Percentiles rank a stretch among this genome's conserved stretches.
These are phyloP conservation scores for Kwoniella mangroviensis DNA, from an alignment of 768 basidiomycete species.

Conservation along the genomic window DNA sequence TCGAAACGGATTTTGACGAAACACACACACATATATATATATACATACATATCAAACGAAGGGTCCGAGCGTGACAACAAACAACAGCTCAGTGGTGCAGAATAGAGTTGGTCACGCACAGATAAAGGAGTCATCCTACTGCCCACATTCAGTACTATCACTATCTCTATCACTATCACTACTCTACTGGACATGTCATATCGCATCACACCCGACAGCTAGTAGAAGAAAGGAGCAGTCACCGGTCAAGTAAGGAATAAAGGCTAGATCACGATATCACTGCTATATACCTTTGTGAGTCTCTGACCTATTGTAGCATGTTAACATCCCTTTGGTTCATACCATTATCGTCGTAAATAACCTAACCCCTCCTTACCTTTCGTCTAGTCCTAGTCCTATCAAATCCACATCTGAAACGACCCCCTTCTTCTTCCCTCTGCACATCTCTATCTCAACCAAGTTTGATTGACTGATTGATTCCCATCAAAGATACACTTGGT, in stretches of 20 bases:
- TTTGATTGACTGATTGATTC: background rate
- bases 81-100: background rate
- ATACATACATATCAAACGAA: background rate
- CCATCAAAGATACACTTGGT: background rate
- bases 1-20: background rate
- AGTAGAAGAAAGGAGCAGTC: background rate
- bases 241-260: background rate
- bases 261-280: conserved; percentile 1
- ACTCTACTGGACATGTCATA: background rate
- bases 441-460: background rate
- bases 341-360: background rate
- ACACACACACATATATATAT: background rate
- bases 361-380: background rate
- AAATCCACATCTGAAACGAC: background rate
- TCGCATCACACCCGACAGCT: background rate
- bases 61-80: background rate
- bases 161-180: no score
- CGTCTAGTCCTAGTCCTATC: background rate
- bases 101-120: conserved; percentile 4
- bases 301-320: background rate
- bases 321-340: background rate
- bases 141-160: background rate
- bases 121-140: background rate
- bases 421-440: background rate
- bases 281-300: background rate